Percentiles rank a stretch among this genome's conserved stretches.
phyloP scores from a whole-genome alignment of 208 protist species.

The Acanthamoeba sp. region DNA sequence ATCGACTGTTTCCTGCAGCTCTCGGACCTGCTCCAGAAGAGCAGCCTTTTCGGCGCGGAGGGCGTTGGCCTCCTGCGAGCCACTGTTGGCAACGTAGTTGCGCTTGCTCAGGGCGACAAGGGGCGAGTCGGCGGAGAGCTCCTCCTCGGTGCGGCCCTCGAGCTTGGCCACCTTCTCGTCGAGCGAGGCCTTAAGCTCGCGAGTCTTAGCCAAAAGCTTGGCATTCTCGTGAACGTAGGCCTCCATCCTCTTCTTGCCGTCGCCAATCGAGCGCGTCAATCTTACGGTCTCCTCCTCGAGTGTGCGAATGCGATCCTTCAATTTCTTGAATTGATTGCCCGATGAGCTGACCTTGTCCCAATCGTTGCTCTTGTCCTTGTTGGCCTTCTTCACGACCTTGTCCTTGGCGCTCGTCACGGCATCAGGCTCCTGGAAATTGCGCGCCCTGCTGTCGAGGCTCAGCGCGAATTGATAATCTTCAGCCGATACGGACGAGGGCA shows the following conservation, averaged over 20 bases:
- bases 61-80: constrained; percentile 26
- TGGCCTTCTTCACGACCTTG: background rate
- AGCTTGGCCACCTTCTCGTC: constrained; percentile 49
- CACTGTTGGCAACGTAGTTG: constrained; percentile 18
- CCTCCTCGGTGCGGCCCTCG: constrained; percentile 48
- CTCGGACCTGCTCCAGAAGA: constrained; percentile 15
- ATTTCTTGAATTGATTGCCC: constrained; percentile 49
- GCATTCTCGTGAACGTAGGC: background rate
- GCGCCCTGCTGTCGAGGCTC: constrained; percentile 36
- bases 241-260: constrained; percentile 21
- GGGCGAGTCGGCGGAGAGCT: constrained; percentile 28
- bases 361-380: background rate
- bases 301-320: constrained; percentile 20
- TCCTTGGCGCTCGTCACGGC: background rate
- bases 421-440: constrained; percentile 38
- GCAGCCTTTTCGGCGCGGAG: constrained; percentile 46
- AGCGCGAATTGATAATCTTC: constrained; percentile 39
- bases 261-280: background rate
- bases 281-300: constrained; percentile 15
- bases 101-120: constrained; percentile 46
- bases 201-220: background rate
- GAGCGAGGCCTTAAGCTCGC: constrained; percentile 38
- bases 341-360: constrained; percentile 45
- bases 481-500: background rate
- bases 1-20: constrained; percentile 40